A percentile compares a stretch with the other conserved stretches of the same genome.
Conservation (phyloP, 2,329 filamentous ascomycete genomes). For the Teratosphaeria destructans region DNA sequence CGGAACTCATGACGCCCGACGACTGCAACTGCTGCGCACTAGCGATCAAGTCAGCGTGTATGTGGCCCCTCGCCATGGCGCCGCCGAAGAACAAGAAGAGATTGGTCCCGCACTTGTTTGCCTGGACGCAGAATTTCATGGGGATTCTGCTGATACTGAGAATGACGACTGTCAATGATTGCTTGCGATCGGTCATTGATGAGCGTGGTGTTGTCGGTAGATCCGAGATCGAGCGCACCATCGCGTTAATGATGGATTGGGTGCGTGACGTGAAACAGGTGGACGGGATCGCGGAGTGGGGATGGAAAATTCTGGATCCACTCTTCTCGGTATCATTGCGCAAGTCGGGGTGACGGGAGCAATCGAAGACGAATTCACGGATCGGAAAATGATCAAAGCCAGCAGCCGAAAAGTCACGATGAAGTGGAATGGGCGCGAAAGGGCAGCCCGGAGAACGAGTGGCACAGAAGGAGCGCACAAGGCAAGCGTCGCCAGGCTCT, state of each 20-base stretch:
- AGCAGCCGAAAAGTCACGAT: not conserved
- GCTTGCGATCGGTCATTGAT: conserved; percentile 40
- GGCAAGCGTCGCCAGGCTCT: not conserved
- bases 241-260: conserved; percentile 48
- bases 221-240: conserved; percentile 41
- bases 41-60: conserved; percentile 47
- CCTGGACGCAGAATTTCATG: conserved; percentile 53
- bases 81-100: conserved; percentile 49
- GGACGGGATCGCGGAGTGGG: conserved; percentile 47
- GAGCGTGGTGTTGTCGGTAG: conserved; percentile 33
- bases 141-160: conserved; percentile 48
- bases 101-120: conserved; percentile 48
- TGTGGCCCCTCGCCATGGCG: conserved; percentile 51
- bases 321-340: conserved; percentile 27
- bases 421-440: not conserved
- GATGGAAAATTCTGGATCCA: conserved; percentile 42
- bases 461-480: not conserved
- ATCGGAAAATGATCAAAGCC: not conserved
- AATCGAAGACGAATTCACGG: not conserved
- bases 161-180: conserved; percentile 42
- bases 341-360: not conserved
- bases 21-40: conserved; percentile 47
- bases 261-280: conserved; percentile 46
- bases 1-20: conserved; percentile 42
- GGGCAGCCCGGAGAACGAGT: not conserved